Evolutionary conservation across 2,329 filamentous ascomycete species (phyloP).

Genomic region (Monilinia laxa): DNA sequence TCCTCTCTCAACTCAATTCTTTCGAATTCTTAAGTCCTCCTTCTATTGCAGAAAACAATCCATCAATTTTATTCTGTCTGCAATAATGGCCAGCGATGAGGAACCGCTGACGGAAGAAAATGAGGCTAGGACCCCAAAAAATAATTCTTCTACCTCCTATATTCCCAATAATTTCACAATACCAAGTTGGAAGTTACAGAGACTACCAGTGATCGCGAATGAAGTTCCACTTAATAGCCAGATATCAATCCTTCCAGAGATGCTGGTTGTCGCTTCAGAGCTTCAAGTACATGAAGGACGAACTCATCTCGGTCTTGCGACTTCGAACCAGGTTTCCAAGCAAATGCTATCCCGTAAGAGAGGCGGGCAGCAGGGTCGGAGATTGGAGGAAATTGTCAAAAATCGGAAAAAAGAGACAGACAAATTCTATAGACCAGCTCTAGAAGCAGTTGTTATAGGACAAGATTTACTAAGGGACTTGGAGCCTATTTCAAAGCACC

Average conservation of each 20-base stretch:
- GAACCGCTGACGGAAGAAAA: not conserved
- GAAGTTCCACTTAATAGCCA: not conserved
- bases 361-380: not conserved
- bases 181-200: not conserved
- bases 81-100: not conserved
- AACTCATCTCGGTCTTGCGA: not conserved
- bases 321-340: not conserved
- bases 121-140: not conserved
- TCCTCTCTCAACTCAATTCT: not conserved
- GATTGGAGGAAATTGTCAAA: not conserved
- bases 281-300: not conserved
- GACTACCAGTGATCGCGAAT: not conserved
- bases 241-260: not conserved
- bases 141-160: not conserved
- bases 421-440: not conserved
- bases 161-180: slow-evolving; percentile 12
- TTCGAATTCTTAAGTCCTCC: not conserved
- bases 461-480: slow-evolving; percentile 8
- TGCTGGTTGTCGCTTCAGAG: slow-evolving; percentile 3
- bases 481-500: not conserved
- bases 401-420: not conserved
- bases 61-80: too few relatives aligned
- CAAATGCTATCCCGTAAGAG: not conserved
- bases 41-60: not conserved
- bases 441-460: not conserved